A percentile compares a stretch with the other conserved stretches of the same genome.
Conservation (phyloP, 306 rosid genomes). For the Pachyrhizus erosus region DNA sequence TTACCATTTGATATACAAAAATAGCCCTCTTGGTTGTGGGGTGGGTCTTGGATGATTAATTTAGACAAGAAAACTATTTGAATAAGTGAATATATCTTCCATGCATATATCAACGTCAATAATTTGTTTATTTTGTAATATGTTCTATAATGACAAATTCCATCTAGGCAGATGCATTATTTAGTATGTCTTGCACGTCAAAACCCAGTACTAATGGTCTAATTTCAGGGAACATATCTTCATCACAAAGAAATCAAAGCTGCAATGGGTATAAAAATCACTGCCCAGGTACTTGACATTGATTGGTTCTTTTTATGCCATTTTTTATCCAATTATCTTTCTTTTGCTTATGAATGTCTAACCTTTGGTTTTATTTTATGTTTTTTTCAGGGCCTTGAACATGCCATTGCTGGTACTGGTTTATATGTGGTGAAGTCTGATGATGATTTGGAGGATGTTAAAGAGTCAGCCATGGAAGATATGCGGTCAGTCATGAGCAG, state of each 20-base stretch:
- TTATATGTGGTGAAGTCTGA: slow-evolving; percentile 84
- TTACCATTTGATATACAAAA: background rate
- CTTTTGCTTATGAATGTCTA: slow-evolving; percentile 4
- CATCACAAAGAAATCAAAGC: slow-evolving; percentile 98
- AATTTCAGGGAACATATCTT: slow-evolving; percentile 84
- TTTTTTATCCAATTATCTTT: slow-evolving; percentile 18
- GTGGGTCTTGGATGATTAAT: background rate
- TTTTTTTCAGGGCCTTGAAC: slow-evolving; percentile 83
- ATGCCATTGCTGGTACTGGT: slow-evolving; percentile 94
- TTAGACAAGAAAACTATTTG: background rate
- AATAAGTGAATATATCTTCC: background rate
- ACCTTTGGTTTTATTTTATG: slow-evolving; percentile 22
- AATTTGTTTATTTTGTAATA: slow-evolving; percentile 1
- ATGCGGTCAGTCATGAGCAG: slow-evolving; percentile 82
- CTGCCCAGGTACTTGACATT: slow-evolving; percentile 80
- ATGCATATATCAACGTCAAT: background rate
- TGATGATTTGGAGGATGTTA: slow-evolving; percentile 83
- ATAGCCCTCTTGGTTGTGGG: background rate
- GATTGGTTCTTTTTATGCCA: slow-evolving; percentile 26
- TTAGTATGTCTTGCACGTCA: background rate
- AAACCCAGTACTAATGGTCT: slow-evolving; percentile 33
- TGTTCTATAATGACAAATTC: background rate
- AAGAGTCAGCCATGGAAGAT: slow-evolving; percentile 82
- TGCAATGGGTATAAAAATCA: slow-evolving; percentile 95
- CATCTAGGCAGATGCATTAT: background rate